A percentile compares a stretch with the other conserved stretches of the same genome.
Evolutionary conservation across 2,329 filamentous ascomycete genomes (phyloP).

Genomic region (Exophiala aquamarina): DNA sequence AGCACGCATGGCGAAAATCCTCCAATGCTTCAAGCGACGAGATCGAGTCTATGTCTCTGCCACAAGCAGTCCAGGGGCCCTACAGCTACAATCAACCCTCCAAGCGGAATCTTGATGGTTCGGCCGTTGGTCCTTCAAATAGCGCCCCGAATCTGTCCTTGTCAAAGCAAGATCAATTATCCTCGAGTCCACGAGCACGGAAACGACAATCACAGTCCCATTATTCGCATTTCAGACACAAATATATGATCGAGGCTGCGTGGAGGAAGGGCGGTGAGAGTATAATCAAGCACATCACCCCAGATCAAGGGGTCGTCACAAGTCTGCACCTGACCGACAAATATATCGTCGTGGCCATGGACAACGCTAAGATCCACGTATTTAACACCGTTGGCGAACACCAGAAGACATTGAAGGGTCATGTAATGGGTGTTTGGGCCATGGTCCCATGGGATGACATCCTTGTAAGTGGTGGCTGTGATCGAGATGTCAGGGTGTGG

Average conservation of each 20-base stretch:
- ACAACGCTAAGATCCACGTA: constrained; percentile 98
- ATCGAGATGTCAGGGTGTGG: constrained; percentile 96
- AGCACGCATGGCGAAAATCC: constrained; percentile 77
- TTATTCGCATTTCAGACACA: constrained; percentile 95
- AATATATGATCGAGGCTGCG: constrained; percentile 94
- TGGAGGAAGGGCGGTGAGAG: constrained; percentile 91
- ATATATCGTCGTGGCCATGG: constrained; percentile 95
- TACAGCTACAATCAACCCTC: constrained; percentile 20
- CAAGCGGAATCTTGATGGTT: constrained; percentile 26
- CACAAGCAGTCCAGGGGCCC: constrained; percentile 56
- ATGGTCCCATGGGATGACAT: constrained; percentile 98
- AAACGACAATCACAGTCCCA: constrained; percentile 74
- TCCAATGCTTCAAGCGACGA: constrained; percentile 46
- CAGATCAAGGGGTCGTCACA: constrained; percentile 95
- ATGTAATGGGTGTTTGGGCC: constrained; percentile 99
- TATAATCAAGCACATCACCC: constrained; percentile 83
- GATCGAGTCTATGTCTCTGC: constrained; percentile 34
- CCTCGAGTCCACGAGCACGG: constrained; percentile 30
- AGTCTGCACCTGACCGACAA: constrained; percentile 91
- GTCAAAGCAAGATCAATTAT: constrained; percentile 14
- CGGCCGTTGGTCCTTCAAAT: constrained; percentile 40
- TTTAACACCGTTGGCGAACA: constrained; percentile 90
- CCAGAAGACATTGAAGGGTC: constrained; percentile 85
- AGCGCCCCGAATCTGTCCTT: constrained; percentile 48
- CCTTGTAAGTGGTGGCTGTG: constrained; percentile 92